Evolutionary conservation across 1,284 basidiomycete genomes (phyloP).

Genomic region (Coniferiporia weirii): DNA sequence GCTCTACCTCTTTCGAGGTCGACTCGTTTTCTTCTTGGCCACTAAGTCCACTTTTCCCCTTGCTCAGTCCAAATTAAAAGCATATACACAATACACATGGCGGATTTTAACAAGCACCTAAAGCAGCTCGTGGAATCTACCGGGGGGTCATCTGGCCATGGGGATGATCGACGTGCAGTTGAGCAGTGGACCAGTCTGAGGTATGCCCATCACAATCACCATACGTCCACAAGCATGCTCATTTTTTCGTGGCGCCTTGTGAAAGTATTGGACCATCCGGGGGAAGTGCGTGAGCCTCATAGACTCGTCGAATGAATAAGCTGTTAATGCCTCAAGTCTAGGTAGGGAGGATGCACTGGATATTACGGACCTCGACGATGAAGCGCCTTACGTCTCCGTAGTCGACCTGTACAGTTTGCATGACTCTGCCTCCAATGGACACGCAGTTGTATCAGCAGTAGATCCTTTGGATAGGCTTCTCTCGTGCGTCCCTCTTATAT

Average conservation of each 20-base stretch:
- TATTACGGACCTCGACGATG: conserved; percentile 13
- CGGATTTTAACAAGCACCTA: conserved; percentile 27
- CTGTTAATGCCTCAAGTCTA: not conserved
- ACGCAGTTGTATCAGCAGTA: not conserved
- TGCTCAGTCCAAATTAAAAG: not conserved
- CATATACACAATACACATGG: conserved; percentile 16
- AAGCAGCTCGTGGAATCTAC: conserved; percentile 27
- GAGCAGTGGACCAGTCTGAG: conserved; percentile 34
- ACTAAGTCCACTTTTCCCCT: not conserved
- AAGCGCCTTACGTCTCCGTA: conserved; percentile 26
- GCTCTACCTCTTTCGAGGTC: too few relatives aligned
- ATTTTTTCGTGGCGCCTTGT: not conserved
- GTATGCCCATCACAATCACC: not conserved
- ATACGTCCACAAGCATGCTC: conserved; percentile 8
- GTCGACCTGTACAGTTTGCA: conserved; percentile 20
- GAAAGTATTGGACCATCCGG: not conserved
- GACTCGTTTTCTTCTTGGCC: too few relatives aligned
- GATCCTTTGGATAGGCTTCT: conserved; percentile 25
- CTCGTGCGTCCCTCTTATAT: conserved; percentile 27
- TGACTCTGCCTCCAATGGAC: conserved; percentile 10
- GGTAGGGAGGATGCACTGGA: conserved; percentile 3
- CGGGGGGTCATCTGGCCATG: conserved; percentile 24
- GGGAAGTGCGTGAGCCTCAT: not conserved
- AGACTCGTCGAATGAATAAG: not conserved
- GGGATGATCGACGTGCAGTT: conserved; percentile 28